Evolutionary conservation across 2,329 filamentous ascomycete species (phyloP), one percentile per base, ranked within the genome.

Genomic region (Scolecobasidium constrictum): DNA sequence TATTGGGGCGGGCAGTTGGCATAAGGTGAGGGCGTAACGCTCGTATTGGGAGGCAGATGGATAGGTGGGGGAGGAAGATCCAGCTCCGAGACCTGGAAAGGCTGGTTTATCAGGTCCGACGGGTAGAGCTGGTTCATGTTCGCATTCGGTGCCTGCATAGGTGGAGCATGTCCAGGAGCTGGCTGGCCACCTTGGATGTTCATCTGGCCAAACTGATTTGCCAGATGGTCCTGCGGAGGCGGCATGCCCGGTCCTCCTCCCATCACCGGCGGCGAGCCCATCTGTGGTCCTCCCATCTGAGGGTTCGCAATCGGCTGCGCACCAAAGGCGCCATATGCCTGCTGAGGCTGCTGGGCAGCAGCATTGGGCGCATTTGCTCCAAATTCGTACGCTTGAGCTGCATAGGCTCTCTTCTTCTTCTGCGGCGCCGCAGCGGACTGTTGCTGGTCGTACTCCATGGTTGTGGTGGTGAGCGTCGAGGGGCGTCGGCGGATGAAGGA

Each of bases 381-480:
- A 54, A 96, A 92, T 46, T 94, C 90, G 63, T 94, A 98, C 36
- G 90, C 90, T 63, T 93, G 84, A 45, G 86, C 86, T 43, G 92
- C 92, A 68, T 96, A 96, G 45, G 84, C 82, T 70, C 87, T 77
- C 75, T 94, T 94, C 77, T 94, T 95, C 70, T 87, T 87, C 22
- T 31, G 22, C 12, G 40, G 23, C 2, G 33, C 18, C 18, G 34
- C 34, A 12, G 31, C 18, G 5, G 19, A n/a, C 22, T 36, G 18
- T 34, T 41, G 38, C 5, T 36, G 31, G 40, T 42, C 34, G 40
- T 42, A 42, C 33, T 42, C 40, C 40, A 42, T 42, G 38, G n/a
- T 2, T 41, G 26, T 41, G 16, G 23, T 19, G 2, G 26, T n/a
- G n/a, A 31, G 26, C 26, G 9, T 31, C n/a, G n/a, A n/a, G n/a